A percentile compares a stretch with the other conserved stretches of the same genome.
These are phyloP conservation scores for Stephanodiscus triporus DNA, from an alignment of 108 stramenopile species.

Conservation along the genomic window DNA sequence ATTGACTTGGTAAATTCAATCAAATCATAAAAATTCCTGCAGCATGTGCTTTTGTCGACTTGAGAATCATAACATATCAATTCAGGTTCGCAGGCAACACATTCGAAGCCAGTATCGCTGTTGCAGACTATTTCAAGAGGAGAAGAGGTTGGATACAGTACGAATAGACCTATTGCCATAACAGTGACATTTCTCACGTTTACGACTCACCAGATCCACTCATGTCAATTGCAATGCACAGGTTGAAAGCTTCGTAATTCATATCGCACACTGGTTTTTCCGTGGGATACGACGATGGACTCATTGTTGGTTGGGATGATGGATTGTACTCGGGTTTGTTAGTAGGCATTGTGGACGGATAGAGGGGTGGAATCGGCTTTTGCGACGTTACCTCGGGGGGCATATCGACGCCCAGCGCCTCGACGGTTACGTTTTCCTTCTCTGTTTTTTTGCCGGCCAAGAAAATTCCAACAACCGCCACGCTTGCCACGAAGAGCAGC, in stretches of 20 bases:
- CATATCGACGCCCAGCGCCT: background rate
- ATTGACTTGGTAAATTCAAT: constrained; percentile 33
- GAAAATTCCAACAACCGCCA: constrained; percentile 3
- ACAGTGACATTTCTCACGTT: background rate
- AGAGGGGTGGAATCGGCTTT: background rate
- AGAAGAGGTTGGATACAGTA: background rate
- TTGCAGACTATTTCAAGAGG: background rate
- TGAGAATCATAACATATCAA: constrained; percentile 11
- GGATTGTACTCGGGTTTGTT: background rate
- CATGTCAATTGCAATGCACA: constrained; percentile 48
- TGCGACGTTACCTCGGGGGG: background rate
- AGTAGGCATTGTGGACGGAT: too few species aligned
- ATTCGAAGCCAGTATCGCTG: constrained; percentile 26
- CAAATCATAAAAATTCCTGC: constrained; percentile 33
- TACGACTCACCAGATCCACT: constrained; percentile 25
- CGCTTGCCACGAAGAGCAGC: background rate
- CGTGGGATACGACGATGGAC: constrained; percentile 1
- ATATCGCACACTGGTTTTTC: constrained; percentile 20
- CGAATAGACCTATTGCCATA: background rate
- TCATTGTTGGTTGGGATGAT: background rate
- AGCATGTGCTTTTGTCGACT: constrained; percentile 21
- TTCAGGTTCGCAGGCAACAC: constrained; percentile 27
- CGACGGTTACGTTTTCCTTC: background rate
- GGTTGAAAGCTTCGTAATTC: constrained; percentile 31
- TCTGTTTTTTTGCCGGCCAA: constrained; percentile 7